These are phyloP conservation scores for Hyparrhenia diplandra DNA, from an alignment of 176 grass and related monocot genomes.

Conservation along the genomic window DNA sequence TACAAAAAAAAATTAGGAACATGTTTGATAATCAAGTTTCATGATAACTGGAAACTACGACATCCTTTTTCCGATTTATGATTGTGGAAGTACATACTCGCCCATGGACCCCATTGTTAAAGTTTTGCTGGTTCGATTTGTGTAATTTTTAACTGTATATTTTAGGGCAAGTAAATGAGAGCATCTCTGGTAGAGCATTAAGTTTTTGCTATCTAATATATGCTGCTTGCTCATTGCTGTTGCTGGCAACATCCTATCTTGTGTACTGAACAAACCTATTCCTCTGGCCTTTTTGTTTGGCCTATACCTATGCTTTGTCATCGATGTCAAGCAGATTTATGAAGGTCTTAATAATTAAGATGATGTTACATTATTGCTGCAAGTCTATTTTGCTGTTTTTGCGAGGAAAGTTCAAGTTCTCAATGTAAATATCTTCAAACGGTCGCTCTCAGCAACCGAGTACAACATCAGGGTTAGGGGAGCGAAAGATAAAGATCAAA, in stretches of 20 bases:
- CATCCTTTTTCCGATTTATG: not conserved
- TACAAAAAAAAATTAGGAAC: not conserved
- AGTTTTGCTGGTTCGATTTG: not conserved
- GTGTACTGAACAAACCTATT: not conserved
- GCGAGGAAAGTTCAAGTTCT: not conserved
- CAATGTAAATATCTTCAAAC: not conserved
- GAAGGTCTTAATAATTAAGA: not conserved
- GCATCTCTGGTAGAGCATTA: not conserved
- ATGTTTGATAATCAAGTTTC: not conserved
- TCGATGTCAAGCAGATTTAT: not conserved
- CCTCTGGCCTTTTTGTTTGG: not conserved
- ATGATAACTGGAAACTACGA: not conserved
- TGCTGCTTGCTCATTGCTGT: not conserved
- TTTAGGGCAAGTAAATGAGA: not conserved
- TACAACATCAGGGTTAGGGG: not conserved
- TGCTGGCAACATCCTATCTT: not conserved
- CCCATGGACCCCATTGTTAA: not conserved
- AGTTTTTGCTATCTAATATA: not conserved
- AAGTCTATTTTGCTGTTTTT: not conserved
- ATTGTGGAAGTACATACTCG: not conserved
- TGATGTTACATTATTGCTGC: not conserved
- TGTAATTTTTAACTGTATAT: not conserved
- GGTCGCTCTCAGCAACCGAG: not conserved
- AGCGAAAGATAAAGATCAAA: constrained; percentile 24
- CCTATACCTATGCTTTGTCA: not conserved